phyloP scores from a whole-genome alignment of 1,139 yeast genomes.

The Yamadazyma dushanensis region DNA sequence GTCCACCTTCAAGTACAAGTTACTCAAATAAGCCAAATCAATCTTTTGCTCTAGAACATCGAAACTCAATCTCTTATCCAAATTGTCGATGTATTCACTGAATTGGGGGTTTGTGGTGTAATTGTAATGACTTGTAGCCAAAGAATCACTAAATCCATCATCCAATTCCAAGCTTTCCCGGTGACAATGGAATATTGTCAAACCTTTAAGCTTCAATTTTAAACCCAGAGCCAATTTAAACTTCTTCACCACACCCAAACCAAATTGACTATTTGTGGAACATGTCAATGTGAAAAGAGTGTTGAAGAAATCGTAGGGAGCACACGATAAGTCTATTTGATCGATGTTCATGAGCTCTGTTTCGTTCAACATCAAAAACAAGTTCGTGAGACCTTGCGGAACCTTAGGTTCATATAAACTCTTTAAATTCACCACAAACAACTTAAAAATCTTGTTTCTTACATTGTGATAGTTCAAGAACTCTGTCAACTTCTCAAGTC shows the following conservation, averaged over 20 bases:
- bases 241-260: slow-evolving; percentile 28
- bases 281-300: slow-evolving; percentile 33
- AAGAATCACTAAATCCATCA: background rate
- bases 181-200: slow-evolving; percentile 38
- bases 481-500: slow-evolving; percentile 25
- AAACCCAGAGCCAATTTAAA: slow-evolving; percentile 23
- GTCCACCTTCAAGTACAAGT: slow-evolving; percentile 32
- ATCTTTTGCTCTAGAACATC: slow-evolving; percentile 24
- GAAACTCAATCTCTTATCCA: slow-evolving; percentile 27
- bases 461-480: slow-evolving; percentile 27
- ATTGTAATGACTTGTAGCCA: background rate
- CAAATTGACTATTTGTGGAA: slow-evolving; percentile 33
- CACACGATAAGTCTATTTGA: slow-evolving; percentile 23
- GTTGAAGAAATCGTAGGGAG: slow-evolving; percentile 25
- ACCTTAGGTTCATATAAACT: slow-evolving; percentile 27
- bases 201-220: slow-evolving; percentile 30
- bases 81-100: slow-evolving; percentile 14
- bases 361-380: slow-evolving; percentile 37
- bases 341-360: slow-evolving; percentile 20
- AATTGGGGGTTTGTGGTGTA: background rate
- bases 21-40: slow-evolving; percentile 24
- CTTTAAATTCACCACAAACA: slow-evolving; percentile 27
- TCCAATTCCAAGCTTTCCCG: slow-evolving; percentile 16
- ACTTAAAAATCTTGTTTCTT: slow-evolving; percentile 32
- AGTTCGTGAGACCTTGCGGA: slow-evolving; percentile 32